Percentiles rank a stretch among this genome's conserved stretches.
phyloP scores from a whole-genome alignment of 2,329 filamentous ascomycete genomes.

The Fusarium falciforme region DNA sequence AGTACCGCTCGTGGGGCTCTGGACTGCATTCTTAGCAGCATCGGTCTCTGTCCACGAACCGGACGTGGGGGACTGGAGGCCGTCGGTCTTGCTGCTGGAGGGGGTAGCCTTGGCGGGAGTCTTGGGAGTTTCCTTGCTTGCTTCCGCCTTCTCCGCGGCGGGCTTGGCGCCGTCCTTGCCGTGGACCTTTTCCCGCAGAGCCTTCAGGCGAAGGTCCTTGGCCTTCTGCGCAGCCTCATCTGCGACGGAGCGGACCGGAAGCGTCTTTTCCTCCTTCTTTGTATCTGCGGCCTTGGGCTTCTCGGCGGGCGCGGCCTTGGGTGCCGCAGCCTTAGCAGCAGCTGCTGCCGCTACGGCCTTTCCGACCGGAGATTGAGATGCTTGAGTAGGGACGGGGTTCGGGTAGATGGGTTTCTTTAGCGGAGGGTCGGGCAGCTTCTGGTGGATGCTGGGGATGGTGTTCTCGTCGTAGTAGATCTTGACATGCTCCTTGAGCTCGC shows the following conservation, averaged over 20 bases:
- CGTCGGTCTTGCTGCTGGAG: slow-evolving; percentile 35
- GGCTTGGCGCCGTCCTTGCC: slow-evolving; percentile 52
- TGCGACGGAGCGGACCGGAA: slow-evolving; percentile 66
- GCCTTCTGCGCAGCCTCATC: slow-evolving; percentile 75
- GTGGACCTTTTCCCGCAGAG: slow-evolving; percentile 65
- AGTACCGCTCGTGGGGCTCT: slow-evolving; percentile 56
- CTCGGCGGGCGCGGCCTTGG: slow-evolving; percentile 29
- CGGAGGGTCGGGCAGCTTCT: slow-evolving; percentile 57
- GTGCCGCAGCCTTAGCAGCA: slow-evolving; percentile 28
- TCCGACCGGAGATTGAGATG: slow-evolving; percentile 26
- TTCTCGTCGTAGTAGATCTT: slow-evolving; percentile 73
- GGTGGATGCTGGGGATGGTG: slow-evolving; percentile 67
- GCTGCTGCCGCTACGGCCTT: slow-evolving; percentile 40
- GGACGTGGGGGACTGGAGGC: slow-evolving; percentile 59
- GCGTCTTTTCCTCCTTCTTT: slow-evolving; percentile 44
- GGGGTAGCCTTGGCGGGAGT: slow-evolving; percentile 15
- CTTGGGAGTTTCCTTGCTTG: not conserved
- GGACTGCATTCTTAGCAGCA: slow-evolving; percentile 49
- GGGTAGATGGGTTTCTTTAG: slow-evolving; percentile 45
- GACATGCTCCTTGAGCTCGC: slow-evolving; percentile 90
- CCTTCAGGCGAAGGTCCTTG: slow-evolving; percentile 67
- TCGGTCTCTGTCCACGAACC: slow-evolving; percentile 53
- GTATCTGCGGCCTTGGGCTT: slow-evolving; percentile 30
- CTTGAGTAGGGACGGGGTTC: slow-evolving; percentile 40
- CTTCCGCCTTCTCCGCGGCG: not conserved